Evolutionary conservation across 352 stramenopile genomes (phyloP), one percentile per base, ranked within the genome.

Genomic region (Peronospora farinosa): DNA sequence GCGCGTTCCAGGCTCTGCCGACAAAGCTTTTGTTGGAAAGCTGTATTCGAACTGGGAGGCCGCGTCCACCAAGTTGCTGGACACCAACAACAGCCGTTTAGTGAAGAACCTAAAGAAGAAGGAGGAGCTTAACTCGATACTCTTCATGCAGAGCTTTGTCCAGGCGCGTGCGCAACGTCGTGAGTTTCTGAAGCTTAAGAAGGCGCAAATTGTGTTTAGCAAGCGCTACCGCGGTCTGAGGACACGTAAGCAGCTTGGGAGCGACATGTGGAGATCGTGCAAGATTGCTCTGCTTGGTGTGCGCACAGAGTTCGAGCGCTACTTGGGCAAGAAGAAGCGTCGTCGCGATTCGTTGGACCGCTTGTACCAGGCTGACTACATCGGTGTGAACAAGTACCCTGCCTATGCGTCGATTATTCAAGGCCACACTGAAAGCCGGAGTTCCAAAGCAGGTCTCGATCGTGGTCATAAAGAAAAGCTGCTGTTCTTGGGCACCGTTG

Each of bases 271-370:
- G 75, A 61, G 55, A 40, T 79, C 73, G 38, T 90, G 78, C 65
- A 85, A 85, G 55, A 62, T 81, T 35, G 81, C 74, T 19, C 58
- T 90, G 35, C 59, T 92, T 15, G 81, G 81, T 19, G 77, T 92
- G 37, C 78, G 81, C 30, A 89, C 78, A 6, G 81, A 90, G 48
- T 92, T 92, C 40, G 81, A 92, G 68, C 77, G 78, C 16, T 92
- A 84, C 55, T 53, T 88, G 31, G 77, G 78, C 53, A 79, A 90
- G 73, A 92, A 92, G 64, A 90, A 90, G 67, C 81, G 81, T 47
- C 78, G 81, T 43, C 78, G 81, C 48, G 70, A 90, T 64, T 80
- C 81, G 40, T 63, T 92, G 3, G 81, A 92, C 52, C 78, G 77
- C 38, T 40, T 55, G 30, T 92, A 89, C 65, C 56, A 76, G 54